Evolutionary conservation across 2,329 filamentous ascomycete genomes (phyloP).

Genomic region (Nigrospora oryzae): DNA sequence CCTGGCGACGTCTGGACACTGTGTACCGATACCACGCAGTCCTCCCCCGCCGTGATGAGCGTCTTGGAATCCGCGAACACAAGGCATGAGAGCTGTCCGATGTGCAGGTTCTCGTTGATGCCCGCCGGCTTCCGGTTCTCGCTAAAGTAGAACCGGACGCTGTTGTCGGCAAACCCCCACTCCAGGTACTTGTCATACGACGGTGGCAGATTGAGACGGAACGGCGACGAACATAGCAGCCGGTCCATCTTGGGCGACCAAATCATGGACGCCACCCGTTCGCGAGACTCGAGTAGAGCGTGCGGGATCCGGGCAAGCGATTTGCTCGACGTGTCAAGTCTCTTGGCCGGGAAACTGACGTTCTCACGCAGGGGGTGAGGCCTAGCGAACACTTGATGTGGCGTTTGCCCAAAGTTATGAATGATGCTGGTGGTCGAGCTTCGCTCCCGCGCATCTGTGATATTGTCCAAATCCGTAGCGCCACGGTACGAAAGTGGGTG

Average conservation of each 20-base stretch:
- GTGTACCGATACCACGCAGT: constrained; percentile 86
- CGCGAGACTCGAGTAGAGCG: constrained; percentile 67
- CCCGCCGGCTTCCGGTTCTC: constrained; percentile 77
- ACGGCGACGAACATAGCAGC: constrained; percentile 73
- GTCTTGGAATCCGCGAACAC: constrained; percentile 85
- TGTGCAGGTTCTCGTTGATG: constrained; percentile 87
- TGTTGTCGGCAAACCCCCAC: constrained; percentile 93
- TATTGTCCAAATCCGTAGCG: constrained; percentile 84
- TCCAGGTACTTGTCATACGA: constrained; percentile 85
- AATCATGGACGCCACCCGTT: constrained; percentile 70
- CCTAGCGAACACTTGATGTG: constrained; percentile 83
- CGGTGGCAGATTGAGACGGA: constrained; percentile 80
- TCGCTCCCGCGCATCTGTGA: constrained; percentile 79
- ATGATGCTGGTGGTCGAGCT: constrained; percentile 91
- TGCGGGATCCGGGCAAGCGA: constrained; percentile 71
- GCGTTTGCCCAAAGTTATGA: constrained; percentile 97
- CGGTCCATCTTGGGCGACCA: constrained; percentile 76
- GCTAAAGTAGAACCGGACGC: constrained; percentile 80
- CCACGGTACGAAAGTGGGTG: constrained; percentile 93
- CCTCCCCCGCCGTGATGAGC: constrained; percentile 82
- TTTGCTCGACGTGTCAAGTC: constrained; percentile 71
- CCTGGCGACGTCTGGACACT: constrained; percentile 53
- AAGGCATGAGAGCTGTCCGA: constrained; percentile 77
- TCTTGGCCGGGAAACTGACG: constrained; percentile 51
- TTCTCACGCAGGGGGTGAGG: constrained; percentile 73